These are phyloP conservation scores for Aspergillus niger DNA, from an alignment of 2,329 filamentous ascomycete genomes.

Conservation along the genomic window DNA sequence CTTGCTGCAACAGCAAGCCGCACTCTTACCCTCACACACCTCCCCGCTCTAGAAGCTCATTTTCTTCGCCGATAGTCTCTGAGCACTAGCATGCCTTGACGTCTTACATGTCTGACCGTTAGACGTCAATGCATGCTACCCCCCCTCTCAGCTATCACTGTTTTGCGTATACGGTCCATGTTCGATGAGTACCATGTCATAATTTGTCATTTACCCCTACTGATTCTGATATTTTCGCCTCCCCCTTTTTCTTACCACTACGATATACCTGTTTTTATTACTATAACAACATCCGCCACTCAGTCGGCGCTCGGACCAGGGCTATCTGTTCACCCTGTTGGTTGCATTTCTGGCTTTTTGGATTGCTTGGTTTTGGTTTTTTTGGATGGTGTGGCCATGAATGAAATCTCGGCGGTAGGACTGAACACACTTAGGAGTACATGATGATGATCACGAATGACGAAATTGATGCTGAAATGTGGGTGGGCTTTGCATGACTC, in stretches of 20 bases:
- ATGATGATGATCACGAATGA: conserved; percentile 8
- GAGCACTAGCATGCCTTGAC: background rate
- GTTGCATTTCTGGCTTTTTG: background rate
- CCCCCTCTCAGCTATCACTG: background rate
- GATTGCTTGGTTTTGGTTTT: background rate
- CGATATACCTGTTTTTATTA: background rate
- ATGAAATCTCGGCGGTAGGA: background rate
- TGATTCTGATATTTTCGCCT: background rate
- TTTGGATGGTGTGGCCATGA: background rate
- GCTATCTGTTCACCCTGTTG: background rate
- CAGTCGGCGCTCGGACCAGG: conserved; percentile 1
- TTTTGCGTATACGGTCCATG: background rate
- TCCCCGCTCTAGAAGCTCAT: background rate
- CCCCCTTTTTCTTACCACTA: background rate
- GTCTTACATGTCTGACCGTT: background rate
- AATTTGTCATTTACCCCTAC: background rate
- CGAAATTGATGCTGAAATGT: conserved; percentile 1
- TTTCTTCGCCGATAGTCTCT: background rate
- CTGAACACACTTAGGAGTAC: background rate
- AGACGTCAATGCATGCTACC: background rate
- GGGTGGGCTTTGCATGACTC: too few relatives aligned
- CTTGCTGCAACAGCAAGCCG: background rate
- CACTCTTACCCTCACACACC: background rate
- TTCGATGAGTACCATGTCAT: background rate
- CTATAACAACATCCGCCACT: background rate